Evolutionary conservation across 106 monocot species (phyloP).

Genomic region (Hemerocallis citrina): DNA sequence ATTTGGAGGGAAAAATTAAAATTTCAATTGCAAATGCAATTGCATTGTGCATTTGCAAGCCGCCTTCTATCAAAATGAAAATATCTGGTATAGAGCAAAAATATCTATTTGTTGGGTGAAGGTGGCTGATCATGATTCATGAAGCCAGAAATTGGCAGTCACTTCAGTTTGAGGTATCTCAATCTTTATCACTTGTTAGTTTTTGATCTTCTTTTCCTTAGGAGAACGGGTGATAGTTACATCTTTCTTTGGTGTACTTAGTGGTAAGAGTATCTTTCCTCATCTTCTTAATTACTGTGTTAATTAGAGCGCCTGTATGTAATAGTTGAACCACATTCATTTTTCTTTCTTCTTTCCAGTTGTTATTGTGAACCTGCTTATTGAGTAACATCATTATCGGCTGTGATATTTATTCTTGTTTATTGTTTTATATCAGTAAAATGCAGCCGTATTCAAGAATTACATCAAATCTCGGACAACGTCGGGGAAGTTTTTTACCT

Average conservation of each 20-base stretch:
- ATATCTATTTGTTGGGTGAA: too few species aligned
- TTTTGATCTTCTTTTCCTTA: not conserved
- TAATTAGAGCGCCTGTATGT: not conserved
- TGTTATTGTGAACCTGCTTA: not conserved
- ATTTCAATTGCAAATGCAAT: too few species aligned
- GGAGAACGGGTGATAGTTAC: not conserved
- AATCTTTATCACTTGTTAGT: too few species aligned
- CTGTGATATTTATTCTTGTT: not conserved
- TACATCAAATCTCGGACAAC: not conserved
- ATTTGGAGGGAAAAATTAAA: too few species aligned
- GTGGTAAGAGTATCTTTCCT: not conserved
- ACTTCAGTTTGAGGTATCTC: too few species aligned
- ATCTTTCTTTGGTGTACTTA: not conserved
- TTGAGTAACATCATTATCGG: not conserved
- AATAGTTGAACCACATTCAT: not conserved
- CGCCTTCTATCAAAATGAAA: too few species aligned
- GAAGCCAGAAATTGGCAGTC: too few species aligned
- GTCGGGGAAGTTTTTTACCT: constrained; percentile 34
- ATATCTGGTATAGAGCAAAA: too few species aligned
- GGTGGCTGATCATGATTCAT: too few species aligned
- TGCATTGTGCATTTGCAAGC: too few species aligned
- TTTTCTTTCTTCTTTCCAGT: not conserved
- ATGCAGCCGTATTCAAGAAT: constrained; percentile 14
- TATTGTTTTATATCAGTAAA: constrained; percentile 17
- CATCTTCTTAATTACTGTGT: not conserved